Evolutionary conservation across 2,329 filamentous ascomycete species (phyloP).

Genomic region (Hypomyces rosellus): DNA sequence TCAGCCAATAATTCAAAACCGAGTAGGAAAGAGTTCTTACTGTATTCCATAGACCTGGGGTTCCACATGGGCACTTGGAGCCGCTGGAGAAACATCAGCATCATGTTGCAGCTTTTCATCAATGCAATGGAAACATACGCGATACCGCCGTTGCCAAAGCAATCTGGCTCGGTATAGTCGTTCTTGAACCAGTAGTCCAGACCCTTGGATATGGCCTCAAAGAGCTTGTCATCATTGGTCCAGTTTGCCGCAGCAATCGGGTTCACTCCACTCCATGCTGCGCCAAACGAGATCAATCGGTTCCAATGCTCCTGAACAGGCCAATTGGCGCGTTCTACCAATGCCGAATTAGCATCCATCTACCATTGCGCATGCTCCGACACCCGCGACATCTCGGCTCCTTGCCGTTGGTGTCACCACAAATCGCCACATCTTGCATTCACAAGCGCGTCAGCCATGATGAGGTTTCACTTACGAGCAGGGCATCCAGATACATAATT

Average conservation of each 20-base stretch:
- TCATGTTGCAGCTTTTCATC: background rate
- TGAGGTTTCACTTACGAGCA: conserved; percentile 15
- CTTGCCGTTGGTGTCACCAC: no score
- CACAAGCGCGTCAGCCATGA: background rate
- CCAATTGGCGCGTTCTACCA: conserved; percentile 19
- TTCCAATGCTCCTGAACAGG: conserved; percentile 20
- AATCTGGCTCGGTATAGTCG: conserved; percentile 16
- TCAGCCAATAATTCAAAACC: background rate
- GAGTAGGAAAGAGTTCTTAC: conserved; percentile 3
- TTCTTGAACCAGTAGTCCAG: conserved; percentile 20
- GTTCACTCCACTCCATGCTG: conserved; percentile 19
- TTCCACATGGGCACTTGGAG: conserved; percentile 13
- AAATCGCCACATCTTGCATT: background rate
- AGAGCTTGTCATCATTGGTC: conserved; percentile 11
- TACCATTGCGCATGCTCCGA: background rate
- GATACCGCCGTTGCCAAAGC: conserved; percentile 17
- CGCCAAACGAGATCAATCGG: conserved; percentile 16
- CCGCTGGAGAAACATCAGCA: conserved; percentile 1
- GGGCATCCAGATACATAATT: conserved; percentile 18
- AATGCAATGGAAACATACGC: conserved; percentile 7
- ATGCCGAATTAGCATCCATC: background rate
- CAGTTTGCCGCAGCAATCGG: conserved; percentile 12
- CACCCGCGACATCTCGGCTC: no score
- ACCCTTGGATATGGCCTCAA: conserved; percentile 14
- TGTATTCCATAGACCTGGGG: conserved; percentile 17